Evolutionary conservation across 148 eudicot genomes (phyloP).

Genomic region (Nepenthes gracilis): DNA sequence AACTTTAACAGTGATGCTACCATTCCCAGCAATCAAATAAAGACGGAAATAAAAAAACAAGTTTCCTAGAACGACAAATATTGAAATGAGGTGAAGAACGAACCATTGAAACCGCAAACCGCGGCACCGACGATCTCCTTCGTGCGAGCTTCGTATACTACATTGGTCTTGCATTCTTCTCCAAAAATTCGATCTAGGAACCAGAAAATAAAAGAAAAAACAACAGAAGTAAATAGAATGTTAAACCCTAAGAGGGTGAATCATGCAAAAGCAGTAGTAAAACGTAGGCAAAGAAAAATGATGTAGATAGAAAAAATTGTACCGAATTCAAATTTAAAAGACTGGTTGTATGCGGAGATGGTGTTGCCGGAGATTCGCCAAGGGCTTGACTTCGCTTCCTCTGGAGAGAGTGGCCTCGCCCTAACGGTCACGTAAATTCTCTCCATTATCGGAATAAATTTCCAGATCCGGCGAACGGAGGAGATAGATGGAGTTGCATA

Average conservation of each 20-base stretch:
- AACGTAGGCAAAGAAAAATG: background rate
- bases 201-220: background rate
- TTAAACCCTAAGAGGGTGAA: constrained; percentile 10
- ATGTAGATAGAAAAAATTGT: background rate
- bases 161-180: constrained; percentile 56
- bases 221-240: background rate
- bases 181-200: constrained; percentile 62
- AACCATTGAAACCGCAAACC: constrained; percentile 86
- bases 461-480: too few relatives aligned
- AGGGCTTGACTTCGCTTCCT: constrained; percentile 69
- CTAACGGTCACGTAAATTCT: constrained; percentile 81
- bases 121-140: constrained; percentile 78
- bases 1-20: too few relatives aligned
- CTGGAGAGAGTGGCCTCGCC: constrained; percentile 65
- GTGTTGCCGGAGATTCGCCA: constrained; percentile 78
- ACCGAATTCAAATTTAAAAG: constrained; percentile 79
- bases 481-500: too few relatives aligned
- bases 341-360: constrained; percentile 33
- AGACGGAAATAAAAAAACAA: background rate
- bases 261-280: background rate
- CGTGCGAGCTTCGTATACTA: constrained; percentile 68
- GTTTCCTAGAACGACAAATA: background rate
- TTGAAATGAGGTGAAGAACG: background rate
- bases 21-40: too few relatives aligned
- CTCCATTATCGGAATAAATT: constrained; percentile 34